These are phyloP conservation scores for Hawksworthiomyces lignivorus DNA, from an alignment of 2,329 filamentous ascomycete species.

Conservation along the genomic window DNA sequence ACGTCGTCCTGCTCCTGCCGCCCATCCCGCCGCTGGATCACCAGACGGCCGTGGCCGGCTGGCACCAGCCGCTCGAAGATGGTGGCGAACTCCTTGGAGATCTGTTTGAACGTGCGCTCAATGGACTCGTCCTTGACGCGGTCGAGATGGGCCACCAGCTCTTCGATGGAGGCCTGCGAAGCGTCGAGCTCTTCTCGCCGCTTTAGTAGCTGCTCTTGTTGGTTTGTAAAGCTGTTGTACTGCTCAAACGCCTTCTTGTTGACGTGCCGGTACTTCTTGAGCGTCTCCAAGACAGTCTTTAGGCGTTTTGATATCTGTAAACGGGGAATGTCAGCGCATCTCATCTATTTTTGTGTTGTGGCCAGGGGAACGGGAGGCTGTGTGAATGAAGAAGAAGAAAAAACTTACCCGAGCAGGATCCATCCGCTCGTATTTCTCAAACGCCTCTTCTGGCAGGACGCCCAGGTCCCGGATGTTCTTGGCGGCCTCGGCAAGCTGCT, in stretches of 20 bases:
- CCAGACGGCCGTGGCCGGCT: slow-evolving; percentile 79
- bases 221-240: slow-evolving; percentile 92
- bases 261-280: slow-evolving; percentile 96
- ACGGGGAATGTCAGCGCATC: too few species aligned
- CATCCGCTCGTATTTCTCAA: slow-evolving; percentile 81
- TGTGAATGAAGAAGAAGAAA: neutral
- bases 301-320: slow-evolving; percentile 55
- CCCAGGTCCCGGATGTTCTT: slow-evolving; percentile 90
- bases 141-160: slow-evolving; percentile 86
- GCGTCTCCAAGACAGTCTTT: slow-evolving; percentile 82
- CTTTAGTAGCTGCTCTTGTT: slow-evolving; percentile 78
- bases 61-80: slow-evolving; percentile 95
- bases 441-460: slow-evolving; percentile 87
- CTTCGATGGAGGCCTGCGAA: slow-evolving; percentile 80
- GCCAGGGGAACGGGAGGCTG: too few species aligned
- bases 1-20: slow-evolving; percentile 56
- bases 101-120: slow-evolving; percentile 96
- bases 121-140: slow-evolving; percentile 97
- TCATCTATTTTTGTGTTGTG: too few species aligned
- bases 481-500: slow-evolving; percentile 71
- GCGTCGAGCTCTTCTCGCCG: slow-evolving; percentile 81
- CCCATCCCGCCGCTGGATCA: slow-evolving; percentile 88
- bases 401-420: slow-evolving; percentile 63
- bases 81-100: slow-evolving; percentile 82
- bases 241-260: slow-evolving; percentile 99